phyloP scores from a whole-genome alignment of 371 early-diverging fungal genomes.

The Fennellomyces sp. region DNA sequence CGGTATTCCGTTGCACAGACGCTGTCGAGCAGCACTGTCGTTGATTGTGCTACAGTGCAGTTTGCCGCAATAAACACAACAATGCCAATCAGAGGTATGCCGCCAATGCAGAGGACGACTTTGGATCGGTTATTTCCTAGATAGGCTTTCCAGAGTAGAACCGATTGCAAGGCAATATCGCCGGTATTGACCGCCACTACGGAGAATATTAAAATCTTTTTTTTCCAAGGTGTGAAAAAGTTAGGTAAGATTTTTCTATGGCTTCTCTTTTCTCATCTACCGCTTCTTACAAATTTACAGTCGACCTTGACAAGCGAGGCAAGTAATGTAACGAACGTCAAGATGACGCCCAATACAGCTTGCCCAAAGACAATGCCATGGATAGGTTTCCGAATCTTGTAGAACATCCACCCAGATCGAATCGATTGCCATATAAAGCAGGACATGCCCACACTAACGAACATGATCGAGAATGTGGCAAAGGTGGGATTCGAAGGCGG shows the following conservation, averaged over 20 bases:
- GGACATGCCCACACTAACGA: constrained; percentile 39
- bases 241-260: background rate
- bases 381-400: constrained; percentile 37
- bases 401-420: constrained; percentile 32
- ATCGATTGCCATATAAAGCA: constrained; percentile 50
- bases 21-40: constrained; percentile 7
- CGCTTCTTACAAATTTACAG: constrained; percentile 51
- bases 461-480: constrained; percentile 42
- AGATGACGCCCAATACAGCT: constrained; percentile 32
- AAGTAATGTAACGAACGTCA: constrained; percentile 40
- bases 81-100: constrained; percentile 31
- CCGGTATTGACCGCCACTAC: constrained; percentile 44
- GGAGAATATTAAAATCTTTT: constrained; percentile 40
- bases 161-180: constrained; percentile 38
- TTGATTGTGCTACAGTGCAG: constrained; percentile 35
- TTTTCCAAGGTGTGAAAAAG: background rate
- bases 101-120: constrained; percentile 27
- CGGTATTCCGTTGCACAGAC: constrained; percentile 40
- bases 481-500: background rate
- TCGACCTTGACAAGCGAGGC: constrained; percentile 27
- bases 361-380: constrained; percentile 36
- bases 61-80: constrained; percentile 38
- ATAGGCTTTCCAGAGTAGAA: constrained; percentile 51
- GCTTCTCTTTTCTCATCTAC: background rate
- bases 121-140: constrained; percentile 45